Evolutionary conservation across 164 flowering plant species (phyloP), one percentile per base, ranked within the genome.

Genomic region (Magnolia sinica): DNA sequence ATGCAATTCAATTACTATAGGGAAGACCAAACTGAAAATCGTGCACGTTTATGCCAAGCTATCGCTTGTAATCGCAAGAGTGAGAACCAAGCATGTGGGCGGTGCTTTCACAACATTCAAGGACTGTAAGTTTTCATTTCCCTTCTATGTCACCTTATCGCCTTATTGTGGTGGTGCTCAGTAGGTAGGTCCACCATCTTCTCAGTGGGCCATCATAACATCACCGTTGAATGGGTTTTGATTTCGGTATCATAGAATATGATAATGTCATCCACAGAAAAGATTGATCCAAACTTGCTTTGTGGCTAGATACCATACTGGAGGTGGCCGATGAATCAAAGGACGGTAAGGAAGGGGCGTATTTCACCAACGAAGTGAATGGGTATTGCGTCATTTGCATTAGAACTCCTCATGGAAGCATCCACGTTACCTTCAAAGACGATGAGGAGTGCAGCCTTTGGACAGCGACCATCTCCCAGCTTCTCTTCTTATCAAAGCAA

Each of bases 31-130:
- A 27, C 64, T 72, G 50, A 72, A 59, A 37, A 55, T 58, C 55
- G n/a, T 72, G 22, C 65, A 58, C 11, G 65, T 58, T 72, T 55
- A 50, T 58, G 29, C 74, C 22, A 72, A 72, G 66, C 45, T 58
- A 23, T 55, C 49, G 8, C 74, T 23, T 16, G 74, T 72, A 20
- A 24, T 27, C 37, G 65, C 55, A 24, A 29, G 64, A 14, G 74
- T 72, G 74, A 55, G 65, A 37, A 72, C 66, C 19, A 72, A 72
- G 27, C 74, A 72, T 72, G 10, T 72, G 49, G 74, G 74, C n/a
- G 74, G 74, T 7, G 14, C 74, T 29, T 72, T 72, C n/a, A 72
- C 74, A 31, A 72, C 74, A 23, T 72, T 58, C 65, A 52, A 31
- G 45, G 49, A 72, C 50, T 72, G 74, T 72, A 72, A 72, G 74